Conservation (phyloP, 495 filamentous ascomycete species). For the Penicillium chermesinum region DNA sequence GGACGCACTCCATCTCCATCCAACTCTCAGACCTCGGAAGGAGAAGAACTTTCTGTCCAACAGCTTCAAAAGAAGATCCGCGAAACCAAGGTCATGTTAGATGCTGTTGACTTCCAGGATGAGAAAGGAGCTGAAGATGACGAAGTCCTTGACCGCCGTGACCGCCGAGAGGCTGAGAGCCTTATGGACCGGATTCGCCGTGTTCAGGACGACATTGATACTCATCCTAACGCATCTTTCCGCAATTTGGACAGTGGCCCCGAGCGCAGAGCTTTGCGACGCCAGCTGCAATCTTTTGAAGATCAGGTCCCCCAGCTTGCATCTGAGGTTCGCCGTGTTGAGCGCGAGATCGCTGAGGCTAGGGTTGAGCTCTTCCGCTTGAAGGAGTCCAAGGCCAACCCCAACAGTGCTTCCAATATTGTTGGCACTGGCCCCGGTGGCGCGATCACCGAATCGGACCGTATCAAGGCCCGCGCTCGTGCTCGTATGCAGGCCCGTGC, state of each 20-base stretch:
- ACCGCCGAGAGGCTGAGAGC: conserved; percentile 88
- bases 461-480: conserved; percentile 89
- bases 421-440: conserved; percentile 94
- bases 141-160: conserved; percentile 82
- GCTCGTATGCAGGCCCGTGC: conserved; percentile 98
- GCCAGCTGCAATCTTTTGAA: conserved; percentile 80
- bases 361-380: conserved; percentile 91
- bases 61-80: conserved; percentile 90
- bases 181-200: conserved; percentile 87
- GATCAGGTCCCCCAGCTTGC: conserved; percentile 90
- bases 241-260: conserved; percentile 74
- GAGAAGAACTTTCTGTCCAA: conserved; percentile 76
- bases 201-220: conserved; percentile 96
- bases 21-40: conserved; percentile 62
- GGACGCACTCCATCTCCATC: conserved; percentile 69
- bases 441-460: conserved; percentile 84
- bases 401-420: conserved; percentile 73
- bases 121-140: conserved; percentile 87
- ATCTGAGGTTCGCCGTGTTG: conserved; percentile 82
- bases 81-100: conserved; percentile 92
- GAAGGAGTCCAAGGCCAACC: conserved; percentile 88
- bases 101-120: conserved; percentile 95
- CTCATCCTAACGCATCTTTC: conserved; percentile 74
- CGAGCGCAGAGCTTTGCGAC: conserved; percentile 76
- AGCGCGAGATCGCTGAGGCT: conserved; percentile 88